These are phyloP conservation scores for Candida yuanshanica DNA, from an alignment of 805 yeast species.

Conservation along the genomic window DNA sequence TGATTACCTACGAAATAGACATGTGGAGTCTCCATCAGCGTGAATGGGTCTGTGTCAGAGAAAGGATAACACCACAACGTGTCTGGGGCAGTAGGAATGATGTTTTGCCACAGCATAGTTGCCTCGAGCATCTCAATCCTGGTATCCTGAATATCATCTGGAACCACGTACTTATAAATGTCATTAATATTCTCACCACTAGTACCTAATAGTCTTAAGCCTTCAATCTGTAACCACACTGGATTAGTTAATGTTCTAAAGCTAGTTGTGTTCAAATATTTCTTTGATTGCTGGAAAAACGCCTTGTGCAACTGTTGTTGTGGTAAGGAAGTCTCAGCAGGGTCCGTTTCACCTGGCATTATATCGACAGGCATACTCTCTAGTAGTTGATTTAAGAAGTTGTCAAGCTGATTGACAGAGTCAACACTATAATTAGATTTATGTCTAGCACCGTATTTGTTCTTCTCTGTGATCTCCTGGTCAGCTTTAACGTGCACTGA, in stretches of 20 bases:
- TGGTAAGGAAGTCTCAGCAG: slow-evolving; percentile 79
- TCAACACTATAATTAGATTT: slow-evolving; percentile 44
- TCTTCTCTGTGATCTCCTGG: slow-evolving; percentile 22
- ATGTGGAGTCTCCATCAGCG: slow-evolving; percentile 74
- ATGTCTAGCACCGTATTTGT: slow-evolving; percentile 43
- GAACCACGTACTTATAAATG: slow-evolving; percentile 57
- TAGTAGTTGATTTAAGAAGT: slow-evolving; percentile 49
- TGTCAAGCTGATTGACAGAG: slow-evolving; percentile 52
- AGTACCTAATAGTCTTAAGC: slow-evolving; percentile 58
- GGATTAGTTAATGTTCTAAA: slow-evolving; percentile 64
- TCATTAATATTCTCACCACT: slow-evolving; percentile 85
- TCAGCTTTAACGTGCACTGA: slow-evolving; percentile 34
- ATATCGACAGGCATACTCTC: slow-evolving; percentile 62
- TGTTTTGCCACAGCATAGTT: slow-evolving; percentile 76
- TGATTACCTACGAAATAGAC: slow-evolving; percentile 87
- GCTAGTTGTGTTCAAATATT: slow-evolving; percentile 33
- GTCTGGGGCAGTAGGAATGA: slow-evolving; percentile 94
- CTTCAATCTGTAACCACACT: slow-evolving; percentile 55
- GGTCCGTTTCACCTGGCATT: slow-evolving; percentile 84
- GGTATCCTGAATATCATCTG: slow-evolving; percentile 29
- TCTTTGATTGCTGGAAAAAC: slow-evolving; percentile 46
- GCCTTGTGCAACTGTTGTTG: slow-evolving; percentile 87
- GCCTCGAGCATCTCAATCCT: slow-evolving; percentile 56
- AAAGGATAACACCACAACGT: slow-evolving; percentile 89
- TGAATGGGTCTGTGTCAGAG: slow-evolving; percentile 71